phyloP scores from a whole-genome alignment of 1,284 basidiomycete species.

The Rhodotorula sp. region DNA sequence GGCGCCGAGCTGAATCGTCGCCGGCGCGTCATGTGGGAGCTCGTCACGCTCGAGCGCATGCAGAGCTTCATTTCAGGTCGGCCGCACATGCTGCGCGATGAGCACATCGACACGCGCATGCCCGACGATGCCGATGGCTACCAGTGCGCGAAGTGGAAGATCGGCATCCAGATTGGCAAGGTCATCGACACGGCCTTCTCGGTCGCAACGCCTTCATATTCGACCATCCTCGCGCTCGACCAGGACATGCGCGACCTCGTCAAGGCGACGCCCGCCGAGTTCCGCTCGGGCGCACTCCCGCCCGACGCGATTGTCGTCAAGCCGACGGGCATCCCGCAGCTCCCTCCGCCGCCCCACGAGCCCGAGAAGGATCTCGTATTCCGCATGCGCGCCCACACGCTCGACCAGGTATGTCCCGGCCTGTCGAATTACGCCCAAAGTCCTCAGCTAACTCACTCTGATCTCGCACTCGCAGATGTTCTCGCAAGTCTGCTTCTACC shows the following conservation, averaged over 20 bases:
- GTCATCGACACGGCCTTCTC: slow-evolving; percentile 50
- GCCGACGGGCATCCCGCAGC: slow-evolving; percentile 11
- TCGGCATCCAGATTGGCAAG: slow-evolving; percentile 26
- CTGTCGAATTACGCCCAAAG: not conserved
- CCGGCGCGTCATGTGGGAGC: slow-evolving; percentile 41
- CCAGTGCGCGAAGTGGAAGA: slow-evolving; percentile 31
- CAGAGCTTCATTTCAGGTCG: slow-evolving; percentile 36
- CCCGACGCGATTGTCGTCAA: slow-evolving; percentile 22
- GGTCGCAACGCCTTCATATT: slow-evolving; percentile 54
- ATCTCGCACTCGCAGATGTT: slow-evolving; percentile 13
- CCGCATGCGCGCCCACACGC: slow-evolving; percentile 17
- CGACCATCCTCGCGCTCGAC: slow-evolving; percentile 53
- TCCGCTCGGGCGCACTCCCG: slow-evolving; percentile 27
- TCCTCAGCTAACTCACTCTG: too few relatives aligned
- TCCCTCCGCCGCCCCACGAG: not conserved
- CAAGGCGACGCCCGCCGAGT: slow-evolving; percentile 10
- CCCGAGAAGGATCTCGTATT: not conserved
- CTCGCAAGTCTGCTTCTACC: slow-evolving; percentile 38
- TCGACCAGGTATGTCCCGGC: slow-evolving; percentile 17
- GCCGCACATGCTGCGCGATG: slow-evolving; percentile 36
- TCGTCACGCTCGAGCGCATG: slow-evolving; percentile 9
- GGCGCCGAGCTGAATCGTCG: slow-evolving; percentile 41
- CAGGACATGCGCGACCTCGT: slow-evolving; percentile 48
- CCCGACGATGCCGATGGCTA: slow-evolving; percentile 23
- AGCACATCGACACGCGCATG: slow-evolving; percentile 41